Evolutionary conservation across 1,284 basidiomycete species (phyloP).

Genomic region (Mrakiaceae sp.): DNA sequence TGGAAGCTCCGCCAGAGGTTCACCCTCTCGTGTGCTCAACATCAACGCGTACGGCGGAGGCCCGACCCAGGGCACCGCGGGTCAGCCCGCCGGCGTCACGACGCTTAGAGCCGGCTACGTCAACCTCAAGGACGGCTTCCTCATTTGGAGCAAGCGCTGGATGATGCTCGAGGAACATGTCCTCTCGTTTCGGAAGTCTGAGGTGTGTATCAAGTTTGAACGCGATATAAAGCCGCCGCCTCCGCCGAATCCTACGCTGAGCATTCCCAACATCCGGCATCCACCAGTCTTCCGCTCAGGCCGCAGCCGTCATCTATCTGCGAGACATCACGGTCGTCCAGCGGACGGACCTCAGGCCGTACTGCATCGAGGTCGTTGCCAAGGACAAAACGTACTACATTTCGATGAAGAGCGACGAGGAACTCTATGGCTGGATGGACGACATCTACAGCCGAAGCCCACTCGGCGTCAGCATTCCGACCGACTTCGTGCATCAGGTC

Average conservation of each 20-base stretch:
- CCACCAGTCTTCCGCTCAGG: constrained; percentile 48
- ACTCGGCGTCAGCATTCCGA: constrained; percentile 81
- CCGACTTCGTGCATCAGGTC: constrained; percentile 92
- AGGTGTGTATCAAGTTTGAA: constrained; percentile 47
- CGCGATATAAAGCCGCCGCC: too few species aligned
- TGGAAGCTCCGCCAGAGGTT: too few species aligned
- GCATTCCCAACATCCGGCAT: too few species aligned
- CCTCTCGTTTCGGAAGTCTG: constrained; percentile 79
- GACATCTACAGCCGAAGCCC: constrained; percentile 89
- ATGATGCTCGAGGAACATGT: constrained; percentile 71
- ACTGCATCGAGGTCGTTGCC: constrained; percentile 74
- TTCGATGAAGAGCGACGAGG: constrained; percentile 82
- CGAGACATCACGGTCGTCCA: constrained; percentile 77
- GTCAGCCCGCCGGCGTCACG: too few species aligned
- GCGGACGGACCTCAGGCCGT: constrained; percentile 83
- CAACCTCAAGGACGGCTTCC: constrained; percentile 80
- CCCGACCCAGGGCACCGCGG: not conserved
- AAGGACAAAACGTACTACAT: constrained; percentile 68
- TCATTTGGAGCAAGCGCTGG: constrained; percentile 80
- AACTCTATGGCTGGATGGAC: constrained; percentile 92
- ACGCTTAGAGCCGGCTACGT: constrained; percentile 44
- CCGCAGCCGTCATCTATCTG: constrained; percentile 52
- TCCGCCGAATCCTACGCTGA: too few species aligned
- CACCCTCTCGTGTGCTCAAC: too few species aligned
- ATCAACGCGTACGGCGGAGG: too few species aligned